Conservation (phyloP, 768 basidiomycete genomes). For the Amanita rubescens region DNA sequence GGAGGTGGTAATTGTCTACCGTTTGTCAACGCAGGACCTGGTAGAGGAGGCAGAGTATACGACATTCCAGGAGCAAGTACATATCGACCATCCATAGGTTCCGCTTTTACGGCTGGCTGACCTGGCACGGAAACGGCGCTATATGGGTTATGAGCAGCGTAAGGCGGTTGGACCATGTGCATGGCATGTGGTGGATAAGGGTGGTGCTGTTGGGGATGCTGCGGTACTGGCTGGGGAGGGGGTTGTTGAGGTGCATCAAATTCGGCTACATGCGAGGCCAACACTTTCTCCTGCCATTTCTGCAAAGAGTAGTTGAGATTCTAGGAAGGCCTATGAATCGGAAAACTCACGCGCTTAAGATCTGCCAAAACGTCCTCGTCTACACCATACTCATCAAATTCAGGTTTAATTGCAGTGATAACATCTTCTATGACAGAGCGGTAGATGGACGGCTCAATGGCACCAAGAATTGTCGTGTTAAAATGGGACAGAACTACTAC, state of each 20-base stretch:
- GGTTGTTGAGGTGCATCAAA: slow-evolving; percentile 54
- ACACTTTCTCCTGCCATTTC: slow-evolving; percentile 96
- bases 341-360: slow-evolving; percentile 72
- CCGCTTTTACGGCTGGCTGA: slow-evolving; percentile 58
- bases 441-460: slow-evolving; percentile 83
- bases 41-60: slow-evolving; percentile 55
- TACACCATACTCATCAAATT: slow-evolving; percentile 97
- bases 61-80: slow-evolving; percentile 42
- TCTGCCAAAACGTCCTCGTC: slow-evolving; percentile 84
- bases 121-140: slow-evolving; percentile 32
- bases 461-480: slow-evolving; percentile 38
- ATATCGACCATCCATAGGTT: slow-evolving; percentile 65
- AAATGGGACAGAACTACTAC: slow-evolving; percentile 46
- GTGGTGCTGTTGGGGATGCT: slow-evolving; percentile 40
- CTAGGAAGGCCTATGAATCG: slow-evolving; percentile 10
- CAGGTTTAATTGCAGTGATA: slow-evolving; percentile 75
- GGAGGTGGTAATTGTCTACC: slow-evolving; percentile 35
- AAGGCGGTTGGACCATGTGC: slow-evolving; percentile 58
- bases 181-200: slow-evolving; percentile 55
- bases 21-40: slow-evolving; percentile 58
- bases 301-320: slow-evolving; percentile 24
- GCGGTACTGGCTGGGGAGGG: slow-evolving; percentile 31
- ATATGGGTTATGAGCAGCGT: slow-evolving; percentile 48
- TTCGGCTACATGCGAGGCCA: slow-evolving; percentile 92
- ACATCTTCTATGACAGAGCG: slow-evolving; percentile 97